phyloP scores from a whole-genome alignment of 1,284 basidiomycete species.

The Sanghuangporus sanghuang region DNA sequence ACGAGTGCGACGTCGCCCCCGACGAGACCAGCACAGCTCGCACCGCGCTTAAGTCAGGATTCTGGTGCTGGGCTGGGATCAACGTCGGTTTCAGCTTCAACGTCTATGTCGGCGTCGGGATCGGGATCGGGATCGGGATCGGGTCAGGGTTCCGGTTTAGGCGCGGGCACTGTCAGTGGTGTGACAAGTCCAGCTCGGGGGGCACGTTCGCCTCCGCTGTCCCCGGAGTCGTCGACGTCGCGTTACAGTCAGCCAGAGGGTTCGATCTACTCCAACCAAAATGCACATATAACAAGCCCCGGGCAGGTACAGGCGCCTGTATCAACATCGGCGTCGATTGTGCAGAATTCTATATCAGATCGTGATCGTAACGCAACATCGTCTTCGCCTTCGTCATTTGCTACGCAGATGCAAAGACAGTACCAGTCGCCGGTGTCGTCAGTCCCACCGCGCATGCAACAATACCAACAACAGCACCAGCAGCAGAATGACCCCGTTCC shows the following conservation, averaged over 20 bases:
- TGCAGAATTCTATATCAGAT: conserved; percentile 16
- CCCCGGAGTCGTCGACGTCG: conserved; percentile 6
- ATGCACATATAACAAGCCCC: conserved; percentile 9
- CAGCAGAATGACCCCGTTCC: conserved; percentile 6
- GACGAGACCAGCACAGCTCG: not conserved
- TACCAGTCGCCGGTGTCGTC: not conserved
- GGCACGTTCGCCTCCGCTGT: conserved; percentile 4
- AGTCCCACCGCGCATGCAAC: not conserved
- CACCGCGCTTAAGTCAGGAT: conserved; percentile 3
- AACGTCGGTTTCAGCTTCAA: not conserved
- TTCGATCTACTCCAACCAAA: conserved; percentile 6
- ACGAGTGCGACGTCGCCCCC: conserved; percentile 1
- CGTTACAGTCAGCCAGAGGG: conserved; percentile 22
- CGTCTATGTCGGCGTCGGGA: not conserved
- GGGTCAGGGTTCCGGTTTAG: not conserved
- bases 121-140: not conserved
- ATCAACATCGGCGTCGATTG: conserved; percentile 16
- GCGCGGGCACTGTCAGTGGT: not conserved
- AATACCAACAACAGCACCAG: not conserved
- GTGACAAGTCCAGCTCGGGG: conserved; percentile 4
- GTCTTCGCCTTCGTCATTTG: not conserved
- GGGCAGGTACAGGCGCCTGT: conserved; percentile 17
- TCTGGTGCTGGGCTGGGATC: not conserved
- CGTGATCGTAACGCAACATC: not conserved
- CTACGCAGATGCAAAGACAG: not conserved